Evolutionary conservation across 352 stramenopile species (phyloP).

Genomic region (Phytophthora vignae): DNA sequence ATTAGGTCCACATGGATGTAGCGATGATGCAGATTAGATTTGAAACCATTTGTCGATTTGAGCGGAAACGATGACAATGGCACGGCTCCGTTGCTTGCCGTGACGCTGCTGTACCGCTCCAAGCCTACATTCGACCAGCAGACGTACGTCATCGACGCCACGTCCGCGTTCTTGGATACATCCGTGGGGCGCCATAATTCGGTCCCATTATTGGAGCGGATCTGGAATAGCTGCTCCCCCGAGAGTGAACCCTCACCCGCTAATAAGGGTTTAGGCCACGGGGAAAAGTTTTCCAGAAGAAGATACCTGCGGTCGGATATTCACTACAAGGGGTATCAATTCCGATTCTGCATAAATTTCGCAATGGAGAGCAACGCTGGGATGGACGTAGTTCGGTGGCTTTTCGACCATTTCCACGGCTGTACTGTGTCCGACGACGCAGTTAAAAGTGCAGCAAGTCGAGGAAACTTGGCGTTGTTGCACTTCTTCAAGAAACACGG

Average conservation of each 20-base stretch:
- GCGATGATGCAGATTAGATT: too few species aligned
- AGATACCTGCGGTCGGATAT: slow-evolving; percentile 1
- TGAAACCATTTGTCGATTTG: too few species aligned
- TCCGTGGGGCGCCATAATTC: not conserved
- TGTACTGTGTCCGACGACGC: not conserved
- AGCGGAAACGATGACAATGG: too few species aligned
- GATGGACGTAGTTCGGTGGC: not conserved
- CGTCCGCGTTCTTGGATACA: not conserved
- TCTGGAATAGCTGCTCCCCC: not conserved
- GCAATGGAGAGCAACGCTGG: not conserved
- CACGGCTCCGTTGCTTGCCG: not conserved
- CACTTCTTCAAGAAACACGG: not conserved
- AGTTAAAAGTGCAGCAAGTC: not conserved
- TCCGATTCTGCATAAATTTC: not conserved
- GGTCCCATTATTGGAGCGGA: not conserved
- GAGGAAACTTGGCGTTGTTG: not conserved
- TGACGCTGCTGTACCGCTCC: slow-evolving; percentile 1
- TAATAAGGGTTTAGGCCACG: too few species aligned
- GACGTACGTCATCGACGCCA: not conserved
- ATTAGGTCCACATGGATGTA: too few species aligned
- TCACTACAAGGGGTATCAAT: not conserved
- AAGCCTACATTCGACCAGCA: not conserved
- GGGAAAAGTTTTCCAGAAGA: not conserved
- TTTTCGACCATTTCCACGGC: slow-evolving; percentile 1
- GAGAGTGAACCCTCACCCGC: not conserved